Base-by-base conservation (phyloP, 768 basidiomycete genomes). In the Clitopilus passeckerianus region DNA sequence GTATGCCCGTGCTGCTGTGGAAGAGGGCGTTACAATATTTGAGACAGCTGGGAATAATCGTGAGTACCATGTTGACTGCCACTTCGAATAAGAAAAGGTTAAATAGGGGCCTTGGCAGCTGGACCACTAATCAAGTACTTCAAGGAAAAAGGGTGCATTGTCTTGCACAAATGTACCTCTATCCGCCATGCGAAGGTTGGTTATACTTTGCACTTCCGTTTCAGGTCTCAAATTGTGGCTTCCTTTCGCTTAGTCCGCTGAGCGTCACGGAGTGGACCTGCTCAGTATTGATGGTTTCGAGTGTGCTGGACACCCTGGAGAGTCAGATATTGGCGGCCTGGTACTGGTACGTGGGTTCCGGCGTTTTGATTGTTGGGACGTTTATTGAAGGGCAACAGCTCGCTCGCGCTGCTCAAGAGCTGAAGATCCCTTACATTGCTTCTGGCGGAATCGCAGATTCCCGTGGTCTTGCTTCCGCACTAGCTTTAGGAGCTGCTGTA, bases 11-110 rank as follows among this genome's bases (percentile, higher is more conserved):
- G 92, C 80, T 7, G 89, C 93, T 8, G 84, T 94, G 53, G 91
- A 91, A 61, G 94, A 95, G 68, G 92, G 92, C 6, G 82, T 96
- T n/a, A 79, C 71, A 66, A 87, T 96, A 44, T 92, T 95, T 67
- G 95, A 97, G 77, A 97, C 95, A 0, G 95, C 95, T 1, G 95
- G 94, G 6, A 92, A 91, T 66, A 94, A 89, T 65, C 91, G 92
- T 93, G 66, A 63, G 89, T 67, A 15, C 34, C 58, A 46, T 46
- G 57, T 34, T 20, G 44, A 53, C n/a, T 16, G n/a, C 20, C 22
- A 4, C 34, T 2, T 41, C 24, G 34, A 34, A 57, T 14, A 15
- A 23, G 9, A 22, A 22, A 1, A 22, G 16, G 50, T 18, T 33
- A 34, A 34, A 60, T 35, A n/a, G n/a, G 20, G 46, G 20, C 46